Conservation (phyloP, 495 filamentous ascomycete species). For the Neurospora sp. region DNA sequence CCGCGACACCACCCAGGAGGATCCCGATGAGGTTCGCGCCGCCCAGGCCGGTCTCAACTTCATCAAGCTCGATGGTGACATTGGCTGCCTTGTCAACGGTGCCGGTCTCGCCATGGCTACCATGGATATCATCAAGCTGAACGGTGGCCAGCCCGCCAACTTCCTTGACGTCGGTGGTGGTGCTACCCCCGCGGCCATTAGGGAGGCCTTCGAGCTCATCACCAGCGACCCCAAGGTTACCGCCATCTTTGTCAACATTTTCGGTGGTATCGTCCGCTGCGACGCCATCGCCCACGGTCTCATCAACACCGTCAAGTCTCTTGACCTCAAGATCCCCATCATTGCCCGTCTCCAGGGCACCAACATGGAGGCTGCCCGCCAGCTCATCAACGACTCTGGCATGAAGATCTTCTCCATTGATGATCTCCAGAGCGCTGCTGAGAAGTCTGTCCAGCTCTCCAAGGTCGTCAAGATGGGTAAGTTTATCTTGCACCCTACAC, state of each 20-base stretch:
- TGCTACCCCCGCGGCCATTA: slow-evolving; percentile 92
- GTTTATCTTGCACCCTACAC: slow-evolving; percentile 16
- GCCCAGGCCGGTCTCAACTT: slow-evolving; percentile 93
- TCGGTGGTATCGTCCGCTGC: slow-evolving; percentile 96
- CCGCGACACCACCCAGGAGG: slow-evolving; percentile 92
- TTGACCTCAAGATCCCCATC: slow-evolving; percentile 93
- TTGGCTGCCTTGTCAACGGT: slow-evolving; percentile 97
- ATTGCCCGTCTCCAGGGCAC: slow-evolving; percentile 95
- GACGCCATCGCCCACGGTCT: slow-evolving; percentile 96
- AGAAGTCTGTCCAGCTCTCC: slow-evolving; percentile 97
- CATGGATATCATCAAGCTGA: slow-evolving; percentile 99
- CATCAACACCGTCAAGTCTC: slow-evolving; percentile 84
- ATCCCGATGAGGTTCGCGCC: slow-evolving; percentile 93
- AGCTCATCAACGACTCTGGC: slow-evolving; percentile 94
- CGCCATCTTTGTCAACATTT: slow-evolving; percentile 99
- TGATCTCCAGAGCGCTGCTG: slow-evolving; percentile 91
- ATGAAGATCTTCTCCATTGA: slow-evolving; percentile 99
- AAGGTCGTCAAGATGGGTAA: slow-evolving; percentile 97
- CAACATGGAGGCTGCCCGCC: slow-evolving; percentile 93
- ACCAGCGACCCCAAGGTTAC: slow-evolving; percentile 97
- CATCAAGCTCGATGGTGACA: slow-evolving; percentile 99
- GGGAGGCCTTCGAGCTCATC: slow-evolving; percentile 95
- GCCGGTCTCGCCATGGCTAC: slow-evolving; percentile 99
- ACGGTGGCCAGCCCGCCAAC: slow-evolving; percentile 92
- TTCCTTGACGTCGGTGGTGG: slow-evolving; percentile 98